These are phyloP conservation scores for Venturia oleaginea DNA, from an alignment of 2,329 filamentous ascomycete species.

Conservation along the genomic window DNA sequence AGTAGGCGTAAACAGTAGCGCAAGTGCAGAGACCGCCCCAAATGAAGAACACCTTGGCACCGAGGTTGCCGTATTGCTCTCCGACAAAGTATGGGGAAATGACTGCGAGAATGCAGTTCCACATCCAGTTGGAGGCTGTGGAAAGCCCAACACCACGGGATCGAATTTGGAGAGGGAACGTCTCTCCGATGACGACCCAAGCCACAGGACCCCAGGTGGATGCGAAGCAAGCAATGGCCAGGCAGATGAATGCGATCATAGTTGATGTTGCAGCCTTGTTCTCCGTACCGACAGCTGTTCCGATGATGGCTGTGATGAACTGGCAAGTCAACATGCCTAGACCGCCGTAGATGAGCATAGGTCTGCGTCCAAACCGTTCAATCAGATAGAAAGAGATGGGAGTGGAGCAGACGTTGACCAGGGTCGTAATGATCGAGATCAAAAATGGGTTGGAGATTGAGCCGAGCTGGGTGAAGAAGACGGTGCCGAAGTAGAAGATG, in stretches of 20 bases:
- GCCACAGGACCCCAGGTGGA: conserved; percentile 75
- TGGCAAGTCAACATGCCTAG: conserved; percentile 77
- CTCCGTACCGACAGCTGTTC: conserved; percentile 24
- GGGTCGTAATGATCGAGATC: conserved; percentile 75
- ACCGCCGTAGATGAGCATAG: conserved; percentile 70
- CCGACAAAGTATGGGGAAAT: conserved; percentile 67
- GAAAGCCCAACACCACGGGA: conserved; percentile 79
- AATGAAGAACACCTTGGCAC: conserved; percentile 38
- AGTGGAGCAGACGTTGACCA: conserved; percentile 80
- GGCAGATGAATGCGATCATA: conserved; percentile 79
- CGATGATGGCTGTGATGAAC: conserved; percentile 72
- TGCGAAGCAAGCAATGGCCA: conserved; percentile 92
- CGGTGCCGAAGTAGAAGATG: conserved; percentile 51
- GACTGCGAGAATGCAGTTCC: conserved; percentile 63
- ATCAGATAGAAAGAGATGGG: conserved; percentile 82
- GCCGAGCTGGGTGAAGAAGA: conserved; percentile 72
- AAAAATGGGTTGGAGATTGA: conserved; percentile 72
- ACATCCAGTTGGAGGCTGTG: conserved; percentile 85
- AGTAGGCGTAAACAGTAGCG: conserved; percentile 44
- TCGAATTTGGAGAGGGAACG: conserved; percentile 82
- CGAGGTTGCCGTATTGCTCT: conserved; percentile 44
- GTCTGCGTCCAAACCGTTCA: conserved; percentile 71
- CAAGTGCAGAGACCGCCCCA: conserved; percentile 30
- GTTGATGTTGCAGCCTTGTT: conserved; percentile 27
- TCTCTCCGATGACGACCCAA: conserved; percentile 72